Evolutionary conservation across 2,329 filamentous ascomycete genomes (phyloP).

Genomic region (Aaosphaeria arxii): DNA sequence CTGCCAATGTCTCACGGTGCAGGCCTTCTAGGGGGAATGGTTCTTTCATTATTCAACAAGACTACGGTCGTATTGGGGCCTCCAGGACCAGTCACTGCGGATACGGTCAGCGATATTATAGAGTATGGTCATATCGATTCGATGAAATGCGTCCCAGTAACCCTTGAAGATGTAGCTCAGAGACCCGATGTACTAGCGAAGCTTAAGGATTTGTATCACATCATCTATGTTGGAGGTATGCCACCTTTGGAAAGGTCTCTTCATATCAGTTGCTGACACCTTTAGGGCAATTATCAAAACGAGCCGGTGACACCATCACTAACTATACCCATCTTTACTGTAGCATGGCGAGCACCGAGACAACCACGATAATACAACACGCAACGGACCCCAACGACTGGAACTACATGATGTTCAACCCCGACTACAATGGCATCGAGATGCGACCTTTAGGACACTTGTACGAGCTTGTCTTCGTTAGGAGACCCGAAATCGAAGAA

Average conservation of each 20-base stretch:
- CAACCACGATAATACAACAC: conserved; percentile 15
- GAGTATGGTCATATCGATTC: conserved; percentile 16
- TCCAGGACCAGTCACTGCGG: conserved; percentile 10
- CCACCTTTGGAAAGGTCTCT: not conserved
- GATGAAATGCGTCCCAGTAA: conserved; percentile 13
- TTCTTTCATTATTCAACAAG: conserved; percentile 13
- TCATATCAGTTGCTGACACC: not conserved
- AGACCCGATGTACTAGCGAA: conserved; percentile 14
- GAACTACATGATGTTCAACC: conserved; percentile 21
- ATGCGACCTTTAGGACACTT: conserved; percentile 13
- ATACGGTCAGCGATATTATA: conserved; percentile 14
- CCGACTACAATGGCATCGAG: conserved; percentile 16
- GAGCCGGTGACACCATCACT: conserved; percentile 17
- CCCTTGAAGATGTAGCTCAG: conserved; percentile 17
- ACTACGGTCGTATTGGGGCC: conserved; percentile 17
- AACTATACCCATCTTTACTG: conserved; percentile 11
- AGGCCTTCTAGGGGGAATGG: conserved; percentile 13
- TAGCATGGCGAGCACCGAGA: conserved; percentile 18
- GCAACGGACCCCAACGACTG: conserved; percentile 20
- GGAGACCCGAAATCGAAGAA: conserved; percentile 5
- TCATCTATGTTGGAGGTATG: conserved; percentile 21
- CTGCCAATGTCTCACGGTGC: conserved; percentile 18
- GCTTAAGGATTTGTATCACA: conserved; percentile 12
- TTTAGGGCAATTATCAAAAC: conserved; percentile 14
- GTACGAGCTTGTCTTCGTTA: conserved; percentile 19